Evolutionary conservation across 2,329 filamentous ascomycete species (phyloP).

Genomic region (Bipolaris bicolor): DNA sequence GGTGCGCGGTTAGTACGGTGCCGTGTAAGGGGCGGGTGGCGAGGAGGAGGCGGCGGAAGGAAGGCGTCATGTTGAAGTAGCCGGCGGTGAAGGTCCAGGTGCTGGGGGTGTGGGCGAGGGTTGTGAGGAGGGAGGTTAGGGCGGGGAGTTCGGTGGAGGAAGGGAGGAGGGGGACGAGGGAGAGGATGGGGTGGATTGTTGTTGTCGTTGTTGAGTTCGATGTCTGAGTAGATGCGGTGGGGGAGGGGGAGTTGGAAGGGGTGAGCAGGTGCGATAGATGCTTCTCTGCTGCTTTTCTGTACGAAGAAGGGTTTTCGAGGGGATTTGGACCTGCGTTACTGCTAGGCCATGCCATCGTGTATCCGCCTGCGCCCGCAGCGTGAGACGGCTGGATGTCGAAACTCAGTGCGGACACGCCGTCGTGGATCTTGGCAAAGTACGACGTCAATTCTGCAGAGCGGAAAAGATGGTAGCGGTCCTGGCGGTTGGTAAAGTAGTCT

Average conservation of each 20-base stretch:
- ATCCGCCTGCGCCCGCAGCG: slow-evolving; percentile 56
- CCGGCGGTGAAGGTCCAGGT: slow-evolving; percentile 97
- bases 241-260: slow-evolving; percentile 50
- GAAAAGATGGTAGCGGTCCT: slow-evolving; percentile 94
- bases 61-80: slow-evolving; percentile 95
- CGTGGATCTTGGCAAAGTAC: slow-evolving; percentile 80
- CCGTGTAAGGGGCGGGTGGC: slow-evolving; percentile 71
- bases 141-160: slow-evolving; percentile 88
- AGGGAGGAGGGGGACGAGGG: slow-evolving; percentile 86
- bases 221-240: slow-evolving; percentile 20
- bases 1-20: slow-evolving; percentile 89
- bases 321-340: slow-evolving; percentile 78
- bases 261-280: slow-evolving; percentile 71
- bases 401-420: slow-evolving; percentile 78
- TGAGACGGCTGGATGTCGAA: slow-evolving; percentile 74
- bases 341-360: slow-evolving; percentile 72
- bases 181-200: slow-evolving; percentile 82
- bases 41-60: slow-evolving; percentile 79
- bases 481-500: slow-evolving; percentile 95
- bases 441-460: slow-evolving; percentile 77
- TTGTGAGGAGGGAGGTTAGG: slow-evolving; percentile 74
- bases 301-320: slow-evolving; percentile 70
- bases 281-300: slow-evolving; percentile 71
- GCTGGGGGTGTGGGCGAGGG: slow-evolving; percentile 71
- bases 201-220: slow-evolving; percentile 55